phyloP scores from a whole-genome alignment of 2,329 filamentous ascomycete species.

The Lachnellula suecica region DNA sequence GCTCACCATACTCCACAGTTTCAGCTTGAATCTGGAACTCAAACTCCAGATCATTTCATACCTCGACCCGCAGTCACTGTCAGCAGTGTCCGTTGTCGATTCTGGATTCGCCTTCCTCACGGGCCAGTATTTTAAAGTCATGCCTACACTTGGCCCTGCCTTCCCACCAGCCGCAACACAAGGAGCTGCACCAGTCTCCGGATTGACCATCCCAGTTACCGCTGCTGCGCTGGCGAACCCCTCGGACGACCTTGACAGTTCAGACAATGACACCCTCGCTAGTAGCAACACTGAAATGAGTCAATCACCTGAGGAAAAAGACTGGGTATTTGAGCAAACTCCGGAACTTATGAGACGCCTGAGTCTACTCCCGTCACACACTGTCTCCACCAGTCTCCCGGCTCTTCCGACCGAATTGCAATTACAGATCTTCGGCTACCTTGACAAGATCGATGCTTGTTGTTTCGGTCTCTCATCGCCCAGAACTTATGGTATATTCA shows the following conservation, averaged over 20 bases:
- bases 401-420: constrained; percentile 60
- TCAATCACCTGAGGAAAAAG: constrained; percentile 20
- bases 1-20: background rate
- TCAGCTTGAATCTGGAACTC: background rate
- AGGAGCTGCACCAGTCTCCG: constrained; percentile 9
- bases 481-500: constrained; percentile 58
- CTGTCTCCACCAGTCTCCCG: constrained; percentile 34
- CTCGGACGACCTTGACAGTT: constrained; percentile 7
- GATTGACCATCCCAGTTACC: no score
- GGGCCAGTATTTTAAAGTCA: no score
- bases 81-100: no score
- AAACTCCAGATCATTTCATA: background rate
- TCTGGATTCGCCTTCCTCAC: no score
- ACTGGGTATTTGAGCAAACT: constrained; percentile 23
- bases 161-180: background rate
- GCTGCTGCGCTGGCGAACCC: background rate
- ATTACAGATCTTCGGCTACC: constrained; percentile 58
- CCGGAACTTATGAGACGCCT: constrained; percentile 22
- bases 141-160: no score
- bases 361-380: constrained; percentile 12
- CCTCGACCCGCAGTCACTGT: background rate
- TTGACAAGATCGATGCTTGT: constrained; percentile 64
- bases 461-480: constrained; percentile 60
- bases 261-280: constrained; percentile 20
- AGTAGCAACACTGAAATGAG: constrained; percentile 25